phyloP scores from a whole-genome alignment of 352 stramenopile genomes.

The Phytophthora colocasiae region DNA sequence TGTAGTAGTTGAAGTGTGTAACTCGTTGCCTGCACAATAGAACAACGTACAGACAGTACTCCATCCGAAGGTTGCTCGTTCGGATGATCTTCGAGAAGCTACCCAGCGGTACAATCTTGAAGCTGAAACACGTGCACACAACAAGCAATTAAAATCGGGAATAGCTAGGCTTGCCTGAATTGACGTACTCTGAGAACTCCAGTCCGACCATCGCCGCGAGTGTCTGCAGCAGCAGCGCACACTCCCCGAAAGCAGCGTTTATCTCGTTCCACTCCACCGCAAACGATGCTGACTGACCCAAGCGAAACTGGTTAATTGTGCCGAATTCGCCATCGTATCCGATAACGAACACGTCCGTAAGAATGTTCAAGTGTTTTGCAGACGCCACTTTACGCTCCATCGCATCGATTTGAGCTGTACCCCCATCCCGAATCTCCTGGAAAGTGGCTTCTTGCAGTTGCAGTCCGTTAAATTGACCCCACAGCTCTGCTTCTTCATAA shows the following conservation, averaged over 20 bases:
- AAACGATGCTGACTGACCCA: constrained; percentile 64
- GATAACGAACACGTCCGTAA: constrained; percentile 84
- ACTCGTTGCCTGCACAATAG: constrained; percentile 13
- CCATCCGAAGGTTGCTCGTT: constrained; percentile 78
- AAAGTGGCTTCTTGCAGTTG: constrained; percentile 61
- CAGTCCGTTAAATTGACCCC: constrained; percentile 62
- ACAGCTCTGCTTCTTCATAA: constrained; percentile 64
- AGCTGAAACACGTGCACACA: constrained; percentile 44
- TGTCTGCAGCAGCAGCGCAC: constrained; percentile 70
- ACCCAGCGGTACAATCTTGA: constrained; percentile 87
- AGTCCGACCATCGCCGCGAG: constrained; percentile 64
- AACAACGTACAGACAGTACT: constrained; percentile 76
- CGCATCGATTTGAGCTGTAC: constrained; percentile 58
- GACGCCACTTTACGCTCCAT: constrained; percentile 55
- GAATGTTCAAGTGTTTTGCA: constrained; percentile 65
- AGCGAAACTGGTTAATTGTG: constrained; percentile 86
- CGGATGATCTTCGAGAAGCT: constrained; percentile 90
- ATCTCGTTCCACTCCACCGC: constrained; percentile 91
- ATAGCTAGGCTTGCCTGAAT: background rate
- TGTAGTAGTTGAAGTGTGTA: constrained; percentile 10
- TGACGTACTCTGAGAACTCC: constrained; percentile 74
- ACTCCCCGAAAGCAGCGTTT: constrained; percentile 84
- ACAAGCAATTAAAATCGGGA: constrained; percentile 5
- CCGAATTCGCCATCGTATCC: constrained; percentile 74
- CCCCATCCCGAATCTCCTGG: constrained; percentile 61